phyloP scores from a whole-genome alignment of 2,329 filamentous ascomycete species.

The Lachnellula subtilissima region DNA sequence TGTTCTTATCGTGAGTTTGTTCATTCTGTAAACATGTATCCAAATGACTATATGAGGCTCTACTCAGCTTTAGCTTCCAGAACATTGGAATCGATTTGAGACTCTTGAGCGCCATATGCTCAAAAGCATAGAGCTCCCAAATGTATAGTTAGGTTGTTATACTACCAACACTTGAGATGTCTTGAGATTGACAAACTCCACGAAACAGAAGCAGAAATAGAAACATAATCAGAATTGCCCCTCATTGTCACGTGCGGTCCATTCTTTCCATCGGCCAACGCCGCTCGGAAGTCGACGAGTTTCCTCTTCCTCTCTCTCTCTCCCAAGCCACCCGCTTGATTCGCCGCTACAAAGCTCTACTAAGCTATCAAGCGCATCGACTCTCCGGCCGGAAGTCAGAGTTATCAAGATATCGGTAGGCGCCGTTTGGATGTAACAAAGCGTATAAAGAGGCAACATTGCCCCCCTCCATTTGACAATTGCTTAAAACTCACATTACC shows the following conservation, averaged over 20 bases:
- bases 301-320: background rate
- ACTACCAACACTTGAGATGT: background rate
- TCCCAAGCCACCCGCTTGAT: background rate
- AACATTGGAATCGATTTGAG: too few relatives aligned
- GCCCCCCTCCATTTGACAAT: background rate
- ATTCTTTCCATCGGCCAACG: background rate
- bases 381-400: background rate
- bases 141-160: too few relatives aligned
- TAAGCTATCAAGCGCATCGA: background rate
- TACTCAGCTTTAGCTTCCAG: too few relatives aligned
- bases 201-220: background rate
- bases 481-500: background rate
- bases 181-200: background rate
- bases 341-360: background rate
- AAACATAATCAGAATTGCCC: background rate
- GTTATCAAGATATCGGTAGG: background rate
- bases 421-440: background rate
- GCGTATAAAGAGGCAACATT: conserved; percentile 1
- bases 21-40: too few relatives aligned
- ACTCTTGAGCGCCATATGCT: too few relatives aligned
- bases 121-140: too few relatives aligned
- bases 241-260: background rate
- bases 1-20: too few relatives aligned
- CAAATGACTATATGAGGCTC: too few relatives aligned
- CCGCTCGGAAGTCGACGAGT: background rate